A percentile compares a stretch with the other conserved stretches of the same genome.
Evolutionary conservation across 2,329 filamentous ascomycete genomes (phyloP).

Genomic region (Fusarium begoniae): DNA sequence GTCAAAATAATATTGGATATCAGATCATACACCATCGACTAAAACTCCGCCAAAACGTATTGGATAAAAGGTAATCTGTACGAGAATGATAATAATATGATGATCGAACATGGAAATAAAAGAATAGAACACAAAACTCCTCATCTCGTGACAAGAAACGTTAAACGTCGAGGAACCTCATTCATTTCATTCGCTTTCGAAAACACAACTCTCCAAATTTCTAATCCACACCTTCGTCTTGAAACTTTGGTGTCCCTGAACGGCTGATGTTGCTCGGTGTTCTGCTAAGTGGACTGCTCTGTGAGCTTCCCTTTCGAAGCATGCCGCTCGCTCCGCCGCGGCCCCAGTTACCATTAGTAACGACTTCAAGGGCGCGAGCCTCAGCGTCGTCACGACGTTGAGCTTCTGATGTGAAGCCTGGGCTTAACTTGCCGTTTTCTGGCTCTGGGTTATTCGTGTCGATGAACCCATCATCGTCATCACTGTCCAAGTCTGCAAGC

Average conservation of each 20-base stretch:
- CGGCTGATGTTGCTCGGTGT: slow-evolving; percentile 27
- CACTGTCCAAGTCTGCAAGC: slow-evolving; percentile 51
- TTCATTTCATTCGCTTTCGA: slow-evolving; percentile 24
- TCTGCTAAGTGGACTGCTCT: slow-evolving; percentile 18
- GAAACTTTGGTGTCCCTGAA: slow-evolving; percentile 33
- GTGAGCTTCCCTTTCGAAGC: slow-evolving; percentile 50
- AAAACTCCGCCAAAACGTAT: neutral
- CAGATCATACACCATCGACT: slow-evolving; percentile 7
- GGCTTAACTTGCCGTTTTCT: slow-evolving; percentile 48
- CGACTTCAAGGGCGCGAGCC: slow-evolving; percentile 57
- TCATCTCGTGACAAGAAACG: slow-evolving; percentile 32
- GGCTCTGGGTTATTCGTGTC: slow-evolving; percentile 44
- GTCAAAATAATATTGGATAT: slow-evolving; percentile 7
- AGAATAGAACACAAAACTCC: slow-evolving; percentile 25
- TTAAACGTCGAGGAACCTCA: slow-evolving; percentile 10
- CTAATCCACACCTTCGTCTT: slow-evolving; percentile 49
- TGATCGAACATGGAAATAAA: slow-evolving; percentile 8
- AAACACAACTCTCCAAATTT: neutral
- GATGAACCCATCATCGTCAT: slow-evolving; percentile 47
- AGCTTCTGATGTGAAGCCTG: slow-evolving; percentile 49
- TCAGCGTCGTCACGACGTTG: slow-evolving; percentile 54
- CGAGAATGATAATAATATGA: slow-evolving; percentile 1
- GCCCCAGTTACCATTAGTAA: slow-evolving; percentile 52
- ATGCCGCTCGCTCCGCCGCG: slow-evolving; percentile 55
- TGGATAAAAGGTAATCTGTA: slow-evolving; percentile 16